These are phyloP conservation scores for Talaromyces albobiverticillius DNA, from an alignment of 2,329 filamentous ascomycete species.

Conservation along the genomic window DNA sequence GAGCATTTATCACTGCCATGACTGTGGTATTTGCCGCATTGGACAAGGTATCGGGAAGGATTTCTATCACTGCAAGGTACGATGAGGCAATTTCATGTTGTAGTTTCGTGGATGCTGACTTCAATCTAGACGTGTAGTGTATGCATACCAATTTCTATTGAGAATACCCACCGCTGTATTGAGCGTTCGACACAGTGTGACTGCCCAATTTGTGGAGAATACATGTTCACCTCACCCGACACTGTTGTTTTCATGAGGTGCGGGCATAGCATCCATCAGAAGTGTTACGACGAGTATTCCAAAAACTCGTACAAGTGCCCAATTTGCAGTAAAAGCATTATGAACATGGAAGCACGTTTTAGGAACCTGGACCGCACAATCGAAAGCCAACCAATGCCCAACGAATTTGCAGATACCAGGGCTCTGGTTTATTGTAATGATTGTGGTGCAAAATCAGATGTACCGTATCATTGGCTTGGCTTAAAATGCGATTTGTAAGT, in stretches of 20 bases:
- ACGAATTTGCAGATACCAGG: slow-evolving; percentile 72
- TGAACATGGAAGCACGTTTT: slow-evolving; percentile 96
- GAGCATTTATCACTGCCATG: slow-evolving; percentile 91
- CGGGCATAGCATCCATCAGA: slow-evolving; percentile 91
- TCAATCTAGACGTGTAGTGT: slow-evolving; percentile 73
- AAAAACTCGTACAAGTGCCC: slow-evolving; percentile 91
- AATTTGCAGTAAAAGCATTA: slow-evolving; percentile 92
- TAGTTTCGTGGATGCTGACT: slow-evolving; percentile 24
- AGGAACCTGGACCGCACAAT: slow-evolving; percentile 87
- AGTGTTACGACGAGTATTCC: slow-evolving; percentile 85
- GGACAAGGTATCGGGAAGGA: slow-evolving; percentile 92
- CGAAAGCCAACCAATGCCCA: slow-evolving; percentile 84
- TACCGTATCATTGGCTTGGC: slow-evolving; percentile 91
- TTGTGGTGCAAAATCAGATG: slow-evolving; percentile 81
- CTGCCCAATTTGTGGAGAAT: slow-evolving; percentile 94
- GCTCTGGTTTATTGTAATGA: slow-evolving; percentile 92
- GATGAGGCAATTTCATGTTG: slow-evolving; percentile 16
- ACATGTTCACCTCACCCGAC: slow-evolving; percentile 87
- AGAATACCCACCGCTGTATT: slow-evolving; percentile 85
- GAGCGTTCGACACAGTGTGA: slow-evolving; percentile 92
- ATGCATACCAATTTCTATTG: slow-evolving; percentile 86
- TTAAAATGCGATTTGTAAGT: slow-evolving; percentile 70
- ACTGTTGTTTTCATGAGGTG: slow-evolving; percentile 93
- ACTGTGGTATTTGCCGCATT: slow-evolving; percentile 92
- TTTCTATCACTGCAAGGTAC: slow-evolving; percentile 96